Evolutionary conservation across 2,329 filamentous ascomycete species (phyloP), one percentile per base, ranked within the genome.

Genomic region (Zasmidium angulare): DNA sequence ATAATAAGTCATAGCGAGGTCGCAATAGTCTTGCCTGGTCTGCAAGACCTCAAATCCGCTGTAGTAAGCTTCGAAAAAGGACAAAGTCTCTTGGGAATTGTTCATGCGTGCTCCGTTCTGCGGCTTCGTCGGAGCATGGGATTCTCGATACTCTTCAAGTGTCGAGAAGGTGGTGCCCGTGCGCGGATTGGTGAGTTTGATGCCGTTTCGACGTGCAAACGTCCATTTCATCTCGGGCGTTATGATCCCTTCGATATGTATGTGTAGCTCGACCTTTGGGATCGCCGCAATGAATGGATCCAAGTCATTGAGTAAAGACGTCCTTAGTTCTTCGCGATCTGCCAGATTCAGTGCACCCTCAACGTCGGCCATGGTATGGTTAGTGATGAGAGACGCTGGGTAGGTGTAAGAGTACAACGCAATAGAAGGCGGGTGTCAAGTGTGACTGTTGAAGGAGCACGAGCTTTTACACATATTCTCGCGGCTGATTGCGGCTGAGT

Each of bases 211-310:
- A 24, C 74, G 70, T 2, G 78, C 71, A 10, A 80, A 69, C 24
- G 73, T 72, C 77, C 77, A 80, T 53, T 74, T 71, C 1, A 80
- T 68, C 19, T 71, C 65, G 0, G 78, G 75, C 1, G 71, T 74
- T n/a, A 80, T 66, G 1, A 76, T 79, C 6, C 78, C 78, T 70
- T 81, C 79, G 52, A 81, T 78, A 66, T 81, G 78, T 21, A 81
- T 58, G 62, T 81, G 78, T 6, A 80, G 76, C 62, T 81, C 78
- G 22, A 79, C 74, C 55, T 80, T 80, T 4, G 78, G 78, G 0
- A 79, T 66, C 1, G 63, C 52, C 0, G 66, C 59, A 40, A 78
- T 73, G 58, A 76, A 77, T 3, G 46, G 6, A 29, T 29, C 26
- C 11, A 6, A 6, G 4, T 29, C 26, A 11, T 29, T 4, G 26